These are phyloP conservation scores for Malus hybrid DNA, from an alignment of 331 rosid species.

Conservation along the genomic window DNA sequence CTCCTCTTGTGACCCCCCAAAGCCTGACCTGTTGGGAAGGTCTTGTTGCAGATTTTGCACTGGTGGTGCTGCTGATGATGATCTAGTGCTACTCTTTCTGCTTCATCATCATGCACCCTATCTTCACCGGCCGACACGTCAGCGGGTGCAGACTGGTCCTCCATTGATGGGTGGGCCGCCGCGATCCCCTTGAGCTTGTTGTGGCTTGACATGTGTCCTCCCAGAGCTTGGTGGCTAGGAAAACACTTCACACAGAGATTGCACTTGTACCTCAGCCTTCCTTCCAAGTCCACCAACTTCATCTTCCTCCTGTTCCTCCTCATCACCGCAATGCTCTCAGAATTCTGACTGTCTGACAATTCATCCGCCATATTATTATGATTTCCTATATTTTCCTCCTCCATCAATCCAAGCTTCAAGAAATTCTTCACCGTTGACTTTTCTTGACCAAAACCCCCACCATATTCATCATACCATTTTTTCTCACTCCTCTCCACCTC, in stretches of 20 bases:
- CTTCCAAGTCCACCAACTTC: conserved; percentile 16
- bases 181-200: conserved; percentile 11
- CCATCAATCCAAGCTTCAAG: background rate
- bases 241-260: conserved; percentile 22
- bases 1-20: conserved; percentile 28
- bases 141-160: conserved; percentile 1
- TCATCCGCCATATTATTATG: background rate
- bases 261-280: conserved; percentile 15
- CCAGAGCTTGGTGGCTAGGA: conserved; percentile 30
- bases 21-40: conserved; percentile 21
- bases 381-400: background rate
- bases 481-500: background rate
- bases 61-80: conserved; percentile 1
- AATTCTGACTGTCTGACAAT: background rate
- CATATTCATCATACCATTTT: background rate
- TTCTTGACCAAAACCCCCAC: background rate
- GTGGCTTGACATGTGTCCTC: conserved; percentile 33
- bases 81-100: background rate
- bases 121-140: background rate
- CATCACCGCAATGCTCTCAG: conserved; percentile 1
- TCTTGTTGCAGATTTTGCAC: conserved; percentile 15
- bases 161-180: background rate
- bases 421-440: background rate
- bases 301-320: conserved; percentile 10
- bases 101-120: background rate